Conservation (phyloP, 2,329 filamentous ascomycete genomes). For the Fusarium denticulatum region DNA sequence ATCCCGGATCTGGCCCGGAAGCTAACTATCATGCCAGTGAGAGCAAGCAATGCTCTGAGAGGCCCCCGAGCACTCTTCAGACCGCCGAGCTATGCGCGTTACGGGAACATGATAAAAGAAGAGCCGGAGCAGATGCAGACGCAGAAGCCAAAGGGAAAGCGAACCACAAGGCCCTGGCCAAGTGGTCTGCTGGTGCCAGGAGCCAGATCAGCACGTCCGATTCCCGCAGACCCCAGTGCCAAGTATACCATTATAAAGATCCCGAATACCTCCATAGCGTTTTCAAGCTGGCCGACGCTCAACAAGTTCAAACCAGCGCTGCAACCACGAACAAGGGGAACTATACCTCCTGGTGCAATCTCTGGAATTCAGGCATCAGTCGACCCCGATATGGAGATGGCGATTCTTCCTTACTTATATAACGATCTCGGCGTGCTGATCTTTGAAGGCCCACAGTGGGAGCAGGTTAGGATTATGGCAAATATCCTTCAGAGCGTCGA, state of each 20-base stretch:
- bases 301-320: slow-evolving; percentile 32
- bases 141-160: neutral
- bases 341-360: neutral
- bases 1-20: no score
- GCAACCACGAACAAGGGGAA: slow-evolving; percentile 21
- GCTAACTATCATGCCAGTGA: neutral
- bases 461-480: slow-evolving; percentile 38
- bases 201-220: neutral
- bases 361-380: neutral
- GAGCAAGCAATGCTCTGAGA: neutral
- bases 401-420: slow-evolving; percentile 37
- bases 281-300: slow-evolving; percentile 37
- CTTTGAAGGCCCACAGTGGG: slow-evolving; percentile 41
- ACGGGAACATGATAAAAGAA: neutral
- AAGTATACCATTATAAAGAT: neutral
- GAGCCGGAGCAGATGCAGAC: neutral
- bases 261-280: slow-evolving; percentile 5
- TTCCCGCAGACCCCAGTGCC: neutral
- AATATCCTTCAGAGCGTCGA: slow-evolving; percentile 30
- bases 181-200: neutral
- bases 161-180: neutral
- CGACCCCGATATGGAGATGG: neutral
- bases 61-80: neutral
- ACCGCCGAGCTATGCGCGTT: neutral
- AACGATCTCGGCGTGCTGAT: slow-evolving; percentile 48